A percentile compares a stretch with the other conserved stretches of the same genome.
Evolutionary conservation across 1,284 basidiomycete species (phyloP).

Genomic region (Puccinia triticina): DNA sequence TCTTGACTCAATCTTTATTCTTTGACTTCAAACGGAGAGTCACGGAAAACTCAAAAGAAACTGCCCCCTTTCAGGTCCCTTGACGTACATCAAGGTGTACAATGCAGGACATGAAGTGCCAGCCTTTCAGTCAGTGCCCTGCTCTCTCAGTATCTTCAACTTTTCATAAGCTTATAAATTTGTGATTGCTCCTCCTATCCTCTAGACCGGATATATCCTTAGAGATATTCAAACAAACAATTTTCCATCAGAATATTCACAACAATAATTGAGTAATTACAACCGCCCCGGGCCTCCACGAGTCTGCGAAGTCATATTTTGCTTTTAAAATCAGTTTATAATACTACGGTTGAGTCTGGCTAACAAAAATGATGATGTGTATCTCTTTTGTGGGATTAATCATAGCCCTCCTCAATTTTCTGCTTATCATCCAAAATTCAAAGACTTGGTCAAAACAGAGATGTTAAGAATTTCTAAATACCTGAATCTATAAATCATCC

Average conservation of each 20-base stretch:
- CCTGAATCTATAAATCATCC: not conserved
- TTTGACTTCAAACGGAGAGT: not conserved
- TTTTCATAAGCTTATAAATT: not conserved
- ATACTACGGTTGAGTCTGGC: not conserved
- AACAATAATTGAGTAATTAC: not conserved
- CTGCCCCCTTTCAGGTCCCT: constrained; percentile 19
- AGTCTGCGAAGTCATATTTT: not conserved
- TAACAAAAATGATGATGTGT: not conserved
- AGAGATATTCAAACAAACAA: constrained; percentile 38
- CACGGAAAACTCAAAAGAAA: not conserved
- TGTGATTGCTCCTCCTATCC: not conserved
- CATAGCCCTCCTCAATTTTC: no score
- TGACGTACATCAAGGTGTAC: constrained; percentile 45
- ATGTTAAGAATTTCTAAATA: not conserved
- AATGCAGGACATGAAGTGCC: constrained; percentile 48
- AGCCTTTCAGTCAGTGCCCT: constrained; percentile 41
- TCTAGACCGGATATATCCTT: constrained; percentile 23
- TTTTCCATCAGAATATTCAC: constrained; percentile 26
- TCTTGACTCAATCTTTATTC: not conserved
- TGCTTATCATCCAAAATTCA: not conserved
- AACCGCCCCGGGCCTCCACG: not conserved
- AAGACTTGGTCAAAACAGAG: not conserved
- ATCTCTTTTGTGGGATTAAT: not conserved
- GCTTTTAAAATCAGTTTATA: not conserved
- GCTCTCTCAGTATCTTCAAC: not conserved